Conservation (phyloP, 495 filamentous ascomycete genomes). For the Penicillium mononematosum region DNA sequence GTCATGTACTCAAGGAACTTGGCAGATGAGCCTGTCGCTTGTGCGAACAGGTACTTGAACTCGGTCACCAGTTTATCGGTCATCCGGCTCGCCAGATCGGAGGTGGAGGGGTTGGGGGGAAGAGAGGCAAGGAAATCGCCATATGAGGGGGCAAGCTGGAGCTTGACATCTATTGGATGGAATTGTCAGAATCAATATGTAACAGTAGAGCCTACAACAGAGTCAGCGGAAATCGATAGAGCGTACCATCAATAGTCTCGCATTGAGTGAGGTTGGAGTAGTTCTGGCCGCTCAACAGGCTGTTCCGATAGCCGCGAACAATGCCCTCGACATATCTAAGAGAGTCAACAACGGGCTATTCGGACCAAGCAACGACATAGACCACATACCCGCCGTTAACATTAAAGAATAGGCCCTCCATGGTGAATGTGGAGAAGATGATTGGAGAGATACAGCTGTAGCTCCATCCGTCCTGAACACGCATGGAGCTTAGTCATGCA, state of each 20-base stretch:
- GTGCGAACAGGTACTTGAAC: conserved; percentile 92
- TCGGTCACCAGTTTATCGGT: conserved; percentile 98
- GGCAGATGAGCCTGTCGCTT: conserved; percentile 83
- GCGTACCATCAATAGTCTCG: conserved; percentile 92
- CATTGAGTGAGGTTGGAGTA: conserved; percentile 97
- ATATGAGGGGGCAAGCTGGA: conserved; percentile 94
- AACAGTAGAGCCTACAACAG: not conserved
- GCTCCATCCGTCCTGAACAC: conserved; percentile 21
- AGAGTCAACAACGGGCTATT: conserved; percentile 22
- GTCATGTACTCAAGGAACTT: conserved; percentile 97
- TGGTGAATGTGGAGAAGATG: conserved; percentile 39
- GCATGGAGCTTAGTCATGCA: conserved; percentile 26
- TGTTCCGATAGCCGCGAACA: conserved; percentile 94
- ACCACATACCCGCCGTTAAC: conserved; percentile 79
- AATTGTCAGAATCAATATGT: conserved; percentile 12
- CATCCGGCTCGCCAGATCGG: conserved; percentile 87
- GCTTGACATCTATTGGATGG: conserved; percentile 75
- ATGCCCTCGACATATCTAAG: conserved; percentile 91
- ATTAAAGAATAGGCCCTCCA: conserved; percentile 98
- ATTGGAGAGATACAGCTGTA: conserved; percentile 22
- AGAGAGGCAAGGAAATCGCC: conserved; percentile 95
- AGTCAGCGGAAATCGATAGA: not conserved
- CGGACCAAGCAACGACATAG: not conserved
- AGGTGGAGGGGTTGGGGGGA: conserved; percentile 95
- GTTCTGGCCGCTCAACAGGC: conserved; percentile 83